A percentile compares a stretch with the other conserved stretches of the same genome.
Evolutionary conservation across 1,284 basidiomycete species (phyloP).

Genomic region (Austroboletus niveus): DNA sequence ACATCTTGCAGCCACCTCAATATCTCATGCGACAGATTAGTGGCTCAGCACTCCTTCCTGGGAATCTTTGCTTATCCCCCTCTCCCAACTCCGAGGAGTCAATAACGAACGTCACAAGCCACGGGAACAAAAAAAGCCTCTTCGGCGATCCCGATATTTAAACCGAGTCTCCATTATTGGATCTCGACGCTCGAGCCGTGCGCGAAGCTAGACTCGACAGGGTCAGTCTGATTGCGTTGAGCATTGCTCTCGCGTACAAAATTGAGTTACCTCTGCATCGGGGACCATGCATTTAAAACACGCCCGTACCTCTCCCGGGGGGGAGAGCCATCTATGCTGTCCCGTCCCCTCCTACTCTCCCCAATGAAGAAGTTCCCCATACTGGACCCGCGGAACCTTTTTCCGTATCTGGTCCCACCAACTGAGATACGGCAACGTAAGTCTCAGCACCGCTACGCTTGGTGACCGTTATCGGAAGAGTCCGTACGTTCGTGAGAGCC

Average conservation of each 20-base stretch:
- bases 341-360: slow-evolving; percentile 1
- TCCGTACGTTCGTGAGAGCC: slow-evolving; percentile 30
- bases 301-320: neutral
- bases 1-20: slow-evolving; percentile 18
- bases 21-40: slow-evolving; percentile 24
- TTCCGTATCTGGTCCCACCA: slow-evolving; percentile 20
- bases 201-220: slow-evolving; percentile 9
- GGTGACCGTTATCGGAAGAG: slow-evolving; percentile 20
- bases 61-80: slow-evolving; percentile 8
- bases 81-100: slow-evolving; percentile 29
- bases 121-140: slow-evolving; percentile 5
- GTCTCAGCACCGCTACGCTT: slow-evolving; percentile 22
- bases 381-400: slow-evolving; percentile 20
- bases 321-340: slow-evolving; percentile 1
- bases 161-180: slow-evolving; percentile 5
- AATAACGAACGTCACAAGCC: slow-evolving; percentile 7
- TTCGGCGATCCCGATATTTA: slow-evolving; percentile 14
- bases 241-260: slow-evolving; percentile 7
- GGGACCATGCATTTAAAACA: slow-evolving; percentile 2
- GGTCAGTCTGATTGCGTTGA: slow-evolving; percentile 20
- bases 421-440: slow-evolving; percentile 24
- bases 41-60: slow-evolving; percentile 16
- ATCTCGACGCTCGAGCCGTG: slow-evolving; percentile 8
- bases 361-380: slow-evolving; percentile 6
- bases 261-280: neutral